A percentile compares a stretch with the other conserved stretches of the same genome.
These are phyloP conservation scores for Cercis canadensis DNA, from an alignment of 306 rosid species.

Conservation along the genomic window DNA sequence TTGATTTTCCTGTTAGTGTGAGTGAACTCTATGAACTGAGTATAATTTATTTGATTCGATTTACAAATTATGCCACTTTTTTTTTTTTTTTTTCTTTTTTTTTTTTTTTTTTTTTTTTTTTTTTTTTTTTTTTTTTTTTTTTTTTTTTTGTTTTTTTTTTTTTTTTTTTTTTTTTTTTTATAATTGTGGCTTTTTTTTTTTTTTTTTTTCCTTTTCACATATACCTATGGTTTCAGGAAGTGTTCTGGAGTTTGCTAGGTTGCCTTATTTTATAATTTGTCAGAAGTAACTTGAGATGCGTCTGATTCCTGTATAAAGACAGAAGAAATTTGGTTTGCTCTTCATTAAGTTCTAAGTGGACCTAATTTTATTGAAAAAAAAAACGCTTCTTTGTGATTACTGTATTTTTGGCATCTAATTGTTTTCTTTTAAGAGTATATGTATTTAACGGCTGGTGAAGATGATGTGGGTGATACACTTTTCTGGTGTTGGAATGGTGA, in stretches of 20 bases:
- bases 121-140: no score
- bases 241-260: constrained; percentile 1
- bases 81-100: constrained; percentile 14
- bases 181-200: no score
- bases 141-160: no score
- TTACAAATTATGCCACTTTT: not conserved
- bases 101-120: no score
- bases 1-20: not conserved
- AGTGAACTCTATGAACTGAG: constrained; percentile 9
- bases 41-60: not conserved
- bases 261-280: constrained; percentile 7
- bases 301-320: not conserved
- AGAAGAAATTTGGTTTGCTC: not conserved
- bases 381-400: not conserved
- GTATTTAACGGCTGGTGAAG: no score
- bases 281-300: constrained; percentile 3
- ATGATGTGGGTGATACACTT: no score
- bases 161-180: no score
- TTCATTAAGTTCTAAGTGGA: constrained; percentile 2
- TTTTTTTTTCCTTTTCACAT: constrained; percentile 7
- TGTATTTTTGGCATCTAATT: not conserved
- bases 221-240: not conserved
- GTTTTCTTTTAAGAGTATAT: not conserved
- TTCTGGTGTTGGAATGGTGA: no score
- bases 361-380: constrained; percentile 4